Evolutionary conservation across 192 early-diverging fungal species (phyloP), one percentile per base, ranked within the genome.

Genomic region (Neocallimastix lanati): DNA sequence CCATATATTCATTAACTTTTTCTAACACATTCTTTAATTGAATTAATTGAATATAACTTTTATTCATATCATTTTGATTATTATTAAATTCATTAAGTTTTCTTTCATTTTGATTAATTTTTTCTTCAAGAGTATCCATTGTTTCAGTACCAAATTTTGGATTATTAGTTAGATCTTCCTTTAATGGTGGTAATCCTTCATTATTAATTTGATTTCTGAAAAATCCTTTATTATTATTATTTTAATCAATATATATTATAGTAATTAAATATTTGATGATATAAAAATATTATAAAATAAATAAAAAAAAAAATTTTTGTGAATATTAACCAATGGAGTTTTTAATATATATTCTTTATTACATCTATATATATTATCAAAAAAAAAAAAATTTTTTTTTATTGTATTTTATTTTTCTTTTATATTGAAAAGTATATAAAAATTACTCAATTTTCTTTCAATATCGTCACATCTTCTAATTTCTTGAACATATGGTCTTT

Each of bases 401-500:
- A n/a, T n/a, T n/a, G n/a, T n/a, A n/a, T n/a, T n/a, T n/a, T n/a
- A n/a, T n/a, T 33, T 21, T 50, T 21, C 21, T 50, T 4, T 50
- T 50, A 4, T 50, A 21, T 13, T 21, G 3, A 50, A 21, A 16
- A 50, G 21, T 4, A 50, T 21, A 50, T 16, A 79, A 50, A 1
- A 13, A 21, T 50, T 50, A 93, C 97, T 93, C 77, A 96, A 87
- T 81, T 93, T 94, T 79, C 98, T 91, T 85, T 99, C 98, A 91
- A 99, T 93, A 84, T 99, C 98, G 82, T 99, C 96, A 30, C 96
- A 89, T 40, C 95, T 91, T 81, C 96, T 90, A 83, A 99, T 96
- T 84, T 98, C 95, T 78, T 87, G 92, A 28, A 98, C 98, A 85
- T 95, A 98, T n/a, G 94, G 90, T 27, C 96, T 91, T 85, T 99